Percentiles rank a stretch among this genome's conserved stretches.
These are phyloP conservation scores for Piloderma croceum DNA, from an alignment of 768 basidiomycete species.

Conservation along the genomic window DNA sequence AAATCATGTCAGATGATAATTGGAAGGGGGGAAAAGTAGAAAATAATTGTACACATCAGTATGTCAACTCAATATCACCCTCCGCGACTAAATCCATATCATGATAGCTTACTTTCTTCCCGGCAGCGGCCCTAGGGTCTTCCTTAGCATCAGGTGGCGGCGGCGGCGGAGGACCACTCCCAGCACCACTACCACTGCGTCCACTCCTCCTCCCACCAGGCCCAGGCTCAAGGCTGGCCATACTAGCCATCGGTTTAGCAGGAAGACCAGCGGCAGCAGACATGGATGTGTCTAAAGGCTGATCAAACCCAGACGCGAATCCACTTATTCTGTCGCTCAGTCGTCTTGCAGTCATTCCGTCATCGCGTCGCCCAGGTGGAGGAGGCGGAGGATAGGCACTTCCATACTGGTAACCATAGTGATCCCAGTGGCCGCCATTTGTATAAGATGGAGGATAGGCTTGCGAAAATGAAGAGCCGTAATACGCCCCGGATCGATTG, in stretches of 20 bases:
- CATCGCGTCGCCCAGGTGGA: constrained; percentile 50
- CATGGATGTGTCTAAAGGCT: constrained; percentile 36
- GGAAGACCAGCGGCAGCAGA: constrained; percentile 73
- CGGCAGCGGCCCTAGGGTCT: constrained; percentile 86
- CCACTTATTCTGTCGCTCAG: constrained; percentile 81
- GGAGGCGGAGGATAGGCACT: constrained; percentile 30
- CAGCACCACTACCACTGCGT: constrained; percentile 33
- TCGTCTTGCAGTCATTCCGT: constrained; percentile 52
- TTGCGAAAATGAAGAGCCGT: constrained; percentile 31
- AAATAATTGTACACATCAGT: constrained; percentile 19
- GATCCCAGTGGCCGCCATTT: constrained; percentile 40
- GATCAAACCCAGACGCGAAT: constrained; percentile 50
- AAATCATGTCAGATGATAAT: constrained; percentile 20
- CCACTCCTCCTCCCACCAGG: constrained; percentile 36
- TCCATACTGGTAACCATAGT: constrained; percentile 37
- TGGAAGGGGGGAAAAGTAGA: neutral
- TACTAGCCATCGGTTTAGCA: constrained; percentile 62
- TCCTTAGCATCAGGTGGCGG: constrained; percentile 87
- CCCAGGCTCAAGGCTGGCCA: constrained; percentile 49
- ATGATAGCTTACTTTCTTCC: constrained; percentile 87
- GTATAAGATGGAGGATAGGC: constrained; percentile 35
- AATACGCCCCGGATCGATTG: constrained; percentile 34
- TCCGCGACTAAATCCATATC: constrained; percentile 94
- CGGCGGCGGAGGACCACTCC: constrained; percentile 59
- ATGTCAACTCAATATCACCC: constrained; percentile 58